Conservation (phyloP, 1,284 basidiomycete species). For the Austroboletus sp. region DNA sequence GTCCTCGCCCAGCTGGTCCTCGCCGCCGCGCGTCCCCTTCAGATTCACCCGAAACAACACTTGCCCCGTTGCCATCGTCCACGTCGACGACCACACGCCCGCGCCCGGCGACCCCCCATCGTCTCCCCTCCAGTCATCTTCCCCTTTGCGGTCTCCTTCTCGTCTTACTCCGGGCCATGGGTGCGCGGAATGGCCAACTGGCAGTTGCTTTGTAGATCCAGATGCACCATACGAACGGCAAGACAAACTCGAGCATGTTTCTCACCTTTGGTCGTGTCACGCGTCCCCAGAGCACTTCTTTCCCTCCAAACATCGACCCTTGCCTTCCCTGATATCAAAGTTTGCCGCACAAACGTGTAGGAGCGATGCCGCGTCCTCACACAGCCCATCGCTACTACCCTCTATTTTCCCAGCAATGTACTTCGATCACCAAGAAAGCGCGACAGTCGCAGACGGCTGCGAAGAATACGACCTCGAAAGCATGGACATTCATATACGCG, state of each 20-base stretch:
- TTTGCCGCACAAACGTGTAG: conserved; percentile 4
- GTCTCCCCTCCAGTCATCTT: conserved; percentile 19
- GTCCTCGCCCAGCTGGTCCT: conserved; percentile 13
- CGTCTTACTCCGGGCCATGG: conserved; percentile 5
- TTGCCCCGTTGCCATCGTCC: conserved; percentile 10
- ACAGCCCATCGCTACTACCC: conserved; percentile 2
- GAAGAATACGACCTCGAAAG: conserved; percentile 31
- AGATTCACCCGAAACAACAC: conserved; percentile 21
- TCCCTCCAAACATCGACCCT: conserved; percentile 6
- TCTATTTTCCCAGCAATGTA: not conserved
- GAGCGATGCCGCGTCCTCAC: not conserved
- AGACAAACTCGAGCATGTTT: not conserved
- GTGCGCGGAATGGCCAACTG: conserved; percentile 5
- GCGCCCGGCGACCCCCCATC: conserved; percentile 3
- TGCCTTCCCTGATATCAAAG: conserved; percentile 21
- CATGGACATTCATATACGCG: conserved; percentile 34
- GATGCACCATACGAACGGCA: not conserved
- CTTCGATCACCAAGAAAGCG: conserved; percentile 8
- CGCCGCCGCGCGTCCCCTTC: conserved; percentile 13
- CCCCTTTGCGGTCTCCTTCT: conserved; percentile 15
- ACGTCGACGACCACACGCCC: not conserved
- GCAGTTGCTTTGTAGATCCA: conserved; percentile 1
- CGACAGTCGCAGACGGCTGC: conserved; percentile 16
- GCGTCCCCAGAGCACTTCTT: not conserved
- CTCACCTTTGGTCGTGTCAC: conserved; percentile 4